Evolutionary conservation across 805 yeast species (phyloP).

Genomic region (Lipomyces orientalis): DNA sequence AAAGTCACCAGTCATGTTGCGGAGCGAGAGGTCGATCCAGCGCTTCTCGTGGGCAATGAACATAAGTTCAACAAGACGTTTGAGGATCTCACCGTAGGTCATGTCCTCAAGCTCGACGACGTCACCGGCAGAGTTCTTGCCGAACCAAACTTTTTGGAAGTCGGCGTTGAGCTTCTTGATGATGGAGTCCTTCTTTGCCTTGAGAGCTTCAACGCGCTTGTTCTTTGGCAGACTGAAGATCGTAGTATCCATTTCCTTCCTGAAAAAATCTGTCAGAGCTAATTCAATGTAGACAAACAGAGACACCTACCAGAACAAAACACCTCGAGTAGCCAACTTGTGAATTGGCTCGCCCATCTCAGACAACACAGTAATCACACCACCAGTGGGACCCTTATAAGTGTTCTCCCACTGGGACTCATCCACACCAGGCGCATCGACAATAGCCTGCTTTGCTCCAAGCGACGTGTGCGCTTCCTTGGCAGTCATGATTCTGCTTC

Average conservation of each 20-base stretch:
- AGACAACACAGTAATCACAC: conserved; percentile 91
- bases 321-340: conserved; percentile 98
- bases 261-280: background rate
- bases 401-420: conserved; percentile 92
- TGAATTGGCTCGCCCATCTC: conserved; percentile 99
- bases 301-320: conserved; percentile 72
- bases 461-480: conserved; percentile 94
- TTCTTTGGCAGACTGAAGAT: conserved; percentile 89
- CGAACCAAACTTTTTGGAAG: conserved; percentile 98
- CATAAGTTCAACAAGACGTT: conserved; percentile 85
- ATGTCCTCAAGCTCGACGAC: conserved; percentile 91
- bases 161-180: conserved; percentile 87
- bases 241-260: conserved; percentile 87
- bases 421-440: conserved; percentile 85
- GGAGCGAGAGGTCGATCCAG: conserved; percentile 88
- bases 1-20: conserved; percentile 85
- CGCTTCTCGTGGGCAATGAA: conserved; percentile 75
- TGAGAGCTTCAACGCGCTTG: conserved; percentile 74
- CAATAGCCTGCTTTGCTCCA: conserved; percentile 92
- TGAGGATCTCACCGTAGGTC: conserved; percentile 92
- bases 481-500: conserved; percentile 97
- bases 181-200: conserved; percentile 83
- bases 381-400: conserved; percentile 95
- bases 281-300: background rate
- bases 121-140: conserved; percentile 70